Conservation (phyloP, 2,329 filamentous ascomycete genomes). For the Aspergillus niger region DNA sequence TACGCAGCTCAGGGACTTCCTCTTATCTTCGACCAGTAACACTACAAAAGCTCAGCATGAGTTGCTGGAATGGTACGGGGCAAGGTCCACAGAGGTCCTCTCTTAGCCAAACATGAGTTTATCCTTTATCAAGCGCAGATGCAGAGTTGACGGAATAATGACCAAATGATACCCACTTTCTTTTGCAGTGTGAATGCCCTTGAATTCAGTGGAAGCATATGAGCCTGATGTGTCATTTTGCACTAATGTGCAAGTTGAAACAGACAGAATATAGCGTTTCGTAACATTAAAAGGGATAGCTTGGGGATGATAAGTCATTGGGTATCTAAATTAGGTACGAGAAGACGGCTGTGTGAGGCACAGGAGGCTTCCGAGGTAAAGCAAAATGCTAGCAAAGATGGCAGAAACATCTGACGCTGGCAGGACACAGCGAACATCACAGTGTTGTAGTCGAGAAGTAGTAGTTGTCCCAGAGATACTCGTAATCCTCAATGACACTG, state of each 20-base stretch:
- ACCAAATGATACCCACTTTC: slow-evolving; percentile 21
- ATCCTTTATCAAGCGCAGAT: background rate
- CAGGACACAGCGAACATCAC: slow-evolving; percentile 20
- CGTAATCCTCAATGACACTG: slow-evolving; percentile 90
- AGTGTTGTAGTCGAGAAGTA: slow-evolving; percentile 74
- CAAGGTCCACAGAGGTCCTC: slow-evolving; percentile 69
- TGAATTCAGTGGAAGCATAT: too few species aligned
- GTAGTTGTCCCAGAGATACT: slow-evolving; percentile 97
- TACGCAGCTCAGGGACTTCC: slow-evolving; percentile 75
- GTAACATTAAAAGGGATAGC: background rate
- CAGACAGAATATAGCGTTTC: slow-evolving; percentile 1
- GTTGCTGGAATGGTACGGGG: slow-evolving; percentile 78
- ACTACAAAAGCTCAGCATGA: slow-evolving; percentile 59
- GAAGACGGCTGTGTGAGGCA: background rate
- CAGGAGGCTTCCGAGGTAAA: background rate
- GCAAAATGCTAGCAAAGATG: slow-evolving; percentile 14
- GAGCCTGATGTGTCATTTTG: too few species aligned
- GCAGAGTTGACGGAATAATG: slow-evolving; percentile 10
- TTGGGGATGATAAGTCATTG: background rate
- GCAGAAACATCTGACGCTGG: background rate
- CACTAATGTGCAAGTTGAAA: too few species aligned
- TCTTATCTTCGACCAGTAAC: slow-evolving; percentile 48
- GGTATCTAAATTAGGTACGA: slow-evolving; percentile 2
- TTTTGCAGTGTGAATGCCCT: background rate
- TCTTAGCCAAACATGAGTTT: slow-evolving; percentile 42